phyloP scores from a whole-genome alignment of 192 early-diverging fungal species.

The Backusella westeae region DNA sequence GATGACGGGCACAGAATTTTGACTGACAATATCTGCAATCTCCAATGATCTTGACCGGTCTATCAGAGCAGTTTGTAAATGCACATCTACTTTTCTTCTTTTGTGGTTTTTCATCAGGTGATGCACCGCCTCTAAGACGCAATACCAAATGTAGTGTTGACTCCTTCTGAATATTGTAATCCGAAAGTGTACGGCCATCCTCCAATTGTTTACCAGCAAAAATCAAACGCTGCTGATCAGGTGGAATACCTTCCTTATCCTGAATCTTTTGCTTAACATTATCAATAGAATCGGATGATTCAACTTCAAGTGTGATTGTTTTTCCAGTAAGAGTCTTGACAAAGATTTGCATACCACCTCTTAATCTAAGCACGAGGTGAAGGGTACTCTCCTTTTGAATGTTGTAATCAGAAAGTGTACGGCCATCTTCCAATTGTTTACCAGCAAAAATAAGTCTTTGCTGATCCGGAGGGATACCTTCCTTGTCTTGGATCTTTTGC shows the following conservation, averaged over 20 bases:
- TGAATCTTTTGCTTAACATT: slow-evolving; percentile 64
- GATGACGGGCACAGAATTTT: slow-evolving; percentile 67
- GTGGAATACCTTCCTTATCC: slow-evolving; percentile 83
- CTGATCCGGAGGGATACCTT: slow-evolving; percentile 67
- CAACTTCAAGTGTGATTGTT: slow-evolving; percentile 61
- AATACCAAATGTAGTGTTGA: slow-evolving; percentile 96
- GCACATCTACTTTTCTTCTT: slow-evolving; percentile 37
- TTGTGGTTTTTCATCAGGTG: not conserved
- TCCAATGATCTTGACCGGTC: slow-evolving; percentile 68
- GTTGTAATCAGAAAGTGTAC: slow-evolving; percentile 66
- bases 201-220: slow-evolving; percentile 99
- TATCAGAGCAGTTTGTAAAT: slow-evolving; percentile 46
- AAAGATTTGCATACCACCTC: slow-evolving; percentile 65
- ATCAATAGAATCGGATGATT: slow-evolving; percentile 53
- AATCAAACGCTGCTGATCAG: slow-evolving; percentile 99
- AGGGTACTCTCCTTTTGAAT: slow-evolving; percentile 69
- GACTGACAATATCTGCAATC: slow-evolving; percentile 61
- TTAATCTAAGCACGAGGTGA: slow-evolving; percentile 64
- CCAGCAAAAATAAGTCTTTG: slow-evolving; percentile 64
- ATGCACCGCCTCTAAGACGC: slow-evolving; percentile 85
- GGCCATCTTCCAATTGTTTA: slow-evolving; percentile 46
- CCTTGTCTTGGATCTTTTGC: slow-evolving; percentile 2
- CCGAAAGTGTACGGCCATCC: slow-evolving; percentile 95
- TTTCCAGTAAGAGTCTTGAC: slow-evolving; percentile 61
- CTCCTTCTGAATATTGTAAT: slow-evolving; percentile 99